Conservation (phyloP, 768 basidiomycete species). For the Dentipellis fragilis region DNA sequence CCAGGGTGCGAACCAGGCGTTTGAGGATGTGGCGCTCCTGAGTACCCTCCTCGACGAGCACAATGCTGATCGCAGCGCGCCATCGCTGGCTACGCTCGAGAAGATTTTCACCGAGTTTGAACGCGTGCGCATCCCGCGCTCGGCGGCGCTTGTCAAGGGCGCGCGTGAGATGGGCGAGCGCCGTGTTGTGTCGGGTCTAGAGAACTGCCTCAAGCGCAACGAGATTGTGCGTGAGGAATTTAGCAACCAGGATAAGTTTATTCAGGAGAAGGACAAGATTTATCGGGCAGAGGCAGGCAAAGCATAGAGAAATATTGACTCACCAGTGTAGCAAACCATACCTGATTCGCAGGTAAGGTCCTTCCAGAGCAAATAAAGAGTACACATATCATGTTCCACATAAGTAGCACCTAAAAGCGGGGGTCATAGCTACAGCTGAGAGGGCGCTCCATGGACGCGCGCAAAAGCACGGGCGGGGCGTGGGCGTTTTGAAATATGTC, state of each 20-base stretch:
- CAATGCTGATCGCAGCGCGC: slow-evolving; percentile 19
- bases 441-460: too few species aligned
- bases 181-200: slow-evolving; percentile 24
- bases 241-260: not conserved
- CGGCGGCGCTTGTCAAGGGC: slow-evolving; percentile 24
- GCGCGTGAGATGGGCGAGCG: slow-evolving; percentile 26
- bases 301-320: too few species aligned
- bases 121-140: slow-evolving; percentile 24
- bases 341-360: not conserved
- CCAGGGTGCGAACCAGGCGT: slow-evolving; percentile 36
- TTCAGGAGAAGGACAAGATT: too few species aligned
- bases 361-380: too few species aligned
- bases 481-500: not conserved
- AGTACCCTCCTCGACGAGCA: slow-evolving; percentile 23
- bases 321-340: not conserved
- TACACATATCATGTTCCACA: too few species aligned
- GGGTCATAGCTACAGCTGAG: too few species aligned
- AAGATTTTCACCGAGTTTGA: slow-evolving; percentile 26
- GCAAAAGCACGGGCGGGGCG: not conserved
- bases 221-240: slow-evolving; percentile 14
- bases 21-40: slow-evolving; percentile 31
- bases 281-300: too few species aligned
- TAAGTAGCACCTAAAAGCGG: too few species aligned
- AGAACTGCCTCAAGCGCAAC: slow-evolving; percentile 23
- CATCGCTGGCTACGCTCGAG: slow-evolving; percentile 20